Evolutionary conservation across 495 filamentous ascomycete species (phyloP).

Genomic region (Aspergillus bertholletiae): DNA sequence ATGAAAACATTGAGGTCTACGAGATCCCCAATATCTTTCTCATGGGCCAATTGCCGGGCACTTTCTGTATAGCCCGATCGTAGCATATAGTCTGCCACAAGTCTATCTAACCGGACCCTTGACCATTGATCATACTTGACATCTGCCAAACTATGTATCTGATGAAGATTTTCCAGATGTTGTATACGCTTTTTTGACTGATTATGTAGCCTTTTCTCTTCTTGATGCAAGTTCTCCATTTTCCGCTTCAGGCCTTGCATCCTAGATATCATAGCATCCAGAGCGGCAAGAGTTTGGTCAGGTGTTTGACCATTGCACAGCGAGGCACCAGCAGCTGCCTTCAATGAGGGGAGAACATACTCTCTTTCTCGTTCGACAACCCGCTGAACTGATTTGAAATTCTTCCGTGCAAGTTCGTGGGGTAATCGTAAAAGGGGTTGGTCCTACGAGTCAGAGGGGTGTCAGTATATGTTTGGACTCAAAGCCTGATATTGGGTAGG

Average conservation of each 20-base stretch:
- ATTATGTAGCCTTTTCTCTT: constrained; percentile 68
- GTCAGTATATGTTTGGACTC: not conserved
- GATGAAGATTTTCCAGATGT: constrained; percentile 75
- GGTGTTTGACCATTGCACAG: constrained; percentile 56
- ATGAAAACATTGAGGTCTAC: constrained; percentile 90
- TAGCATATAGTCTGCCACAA: constrained; percentile 87
- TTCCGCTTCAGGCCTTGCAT: constrained; percentile 87
- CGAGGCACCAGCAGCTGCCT: constrained; percentile 64
- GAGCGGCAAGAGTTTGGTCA: constrained; percentile 65
- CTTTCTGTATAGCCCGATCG: constrained; percentile 78
- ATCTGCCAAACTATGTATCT: constrained; percentile 79
- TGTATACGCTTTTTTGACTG: constrained; percentile 72
- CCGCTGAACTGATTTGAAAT: constrained; percentile 85
- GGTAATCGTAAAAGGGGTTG: constrained; percentile 92
- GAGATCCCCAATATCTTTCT: constrained; percentile 69
- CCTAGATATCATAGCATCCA: constrained; percentile 79
- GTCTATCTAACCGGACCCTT: constrained; percentile 69
- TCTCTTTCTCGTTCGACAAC: constrained; percentile 75
- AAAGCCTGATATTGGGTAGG: not conserved
- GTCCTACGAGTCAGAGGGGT: constrained; percentile 52
- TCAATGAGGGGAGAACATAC: constrained; percentile 64
- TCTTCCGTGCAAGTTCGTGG: constrained; percentile 84
- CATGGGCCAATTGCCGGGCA: constrained; percentile 67
- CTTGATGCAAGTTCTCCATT: constrained; percentile 69
- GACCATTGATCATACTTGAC: constrained; percentile 95